Base-by-base conservation (phyloP, 2,329 filamentous ascomycete species). In the Fusarium caatingaense region DNA sequence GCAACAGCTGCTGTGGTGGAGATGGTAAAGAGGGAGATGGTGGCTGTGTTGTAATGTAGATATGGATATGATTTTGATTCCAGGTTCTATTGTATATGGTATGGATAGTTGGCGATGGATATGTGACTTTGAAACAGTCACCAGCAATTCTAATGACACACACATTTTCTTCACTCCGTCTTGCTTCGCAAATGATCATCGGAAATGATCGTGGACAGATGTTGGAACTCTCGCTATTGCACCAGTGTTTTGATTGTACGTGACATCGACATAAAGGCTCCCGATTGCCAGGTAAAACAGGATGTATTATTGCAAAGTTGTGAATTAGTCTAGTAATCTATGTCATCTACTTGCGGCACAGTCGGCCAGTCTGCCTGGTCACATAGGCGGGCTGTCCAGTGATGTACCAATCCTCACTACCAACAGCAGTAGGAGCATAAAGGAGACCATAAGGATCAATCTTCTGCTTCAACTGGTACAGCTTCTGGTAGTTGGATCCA, bases 371-470 rank as follows among this genome's bases (percentile, higher is more conserved):
- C 23, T 71, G 68, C 20, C 60, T 71, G 15, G 69, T 68, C 2
- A 71, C 59, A 5, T 62, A 71, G 20, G 64, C 59, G 8, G 57
- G 53, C 3, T 68, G 64, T 10, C 37, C 66, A 8, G 67, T 60
- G 15, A 69, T 30, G 2, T 70, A 71, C 76, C 80, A 82, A 42
- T 81, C 74, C 64, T 82, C 80, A 9, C 77, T 78, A 0, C 80
- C 80, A 10, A 81, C 79, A 20, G 78, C 79, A 20, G 76, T 79
- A 32, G 77, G 76, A 9, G 78, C 76, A 47, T 80, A 80, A 27
- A 81, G 79, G 1, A 81, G 50, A 9, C 76, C 76, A 27, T 71
- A 72, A n/a, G 79, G 79, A 16, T 82, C 79, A 21, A 77, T 64
- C 61, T 76, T 66, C 64, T 78, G 74, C 74, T 82, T 82, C 1